Percentiles rank a stretch among this genome's conserved stretches.
Evolutionary conservation across 371 early-diverging fungal species (phyloP).

Genomic region (Umbelopsis sp.): DNA sequence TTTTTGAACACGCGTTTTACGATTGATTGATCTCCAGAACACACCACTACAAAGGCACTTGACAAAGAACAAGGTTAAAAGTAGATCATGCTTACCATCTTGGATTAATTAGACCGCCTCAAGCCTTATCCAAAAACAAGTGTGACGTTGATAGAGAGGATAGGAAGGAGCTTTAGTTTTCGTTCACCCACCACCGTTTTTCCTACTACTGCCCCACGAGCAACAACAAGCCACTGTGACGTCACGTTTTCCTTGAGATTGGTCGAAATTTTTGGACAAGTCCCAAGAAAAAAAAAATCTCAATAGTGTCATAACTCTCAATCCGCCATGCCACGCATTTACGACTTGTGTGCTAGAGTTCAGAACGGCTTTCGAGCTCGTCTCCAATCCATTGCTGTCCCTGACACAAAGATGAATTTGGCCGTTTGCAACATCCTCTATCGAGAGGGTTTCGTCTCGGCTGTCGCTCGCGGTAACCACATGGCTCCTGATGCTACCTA

Average conservation of each 20-base stretch:
- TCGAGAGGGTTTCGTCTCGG: slow-evolving; percentile 88
- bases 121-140: slow-evolving; percentile 13
- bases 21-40: neutral
- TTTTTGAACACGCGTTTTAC: neutral
- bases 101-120: slow-evolving; percentile 16
- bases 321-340: slow-evolving; percentile 73
- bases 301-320: slow-evolving; percentile 8
- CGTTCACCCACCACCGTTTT: too few relatives aligned
- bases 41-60: neutral
- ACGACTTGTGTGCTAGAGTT: slow-evolving; percentile 92
- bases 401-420: slow-evolving; percentile 88
- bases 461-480: slow-evolving; percentile 81
- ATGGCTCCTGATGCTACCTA: slow-evolving; percentile 68
- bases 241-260: slow-evolving; percentile 15
- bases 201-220: neutral
- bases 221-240: slow-evolving; percentile 21
- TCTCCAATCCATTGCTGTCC: slow-evolving; percentile 84
- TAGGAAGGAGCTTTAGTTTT: slow-evolving; percentile 1
- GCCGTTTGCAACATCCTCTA: slow-evolving; percentile 87
- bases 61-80: neutral
- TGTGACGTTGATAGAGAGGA: slow-evolving; percentile 17
- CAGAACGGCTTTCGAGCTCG: slow-evolving; percentile 89
- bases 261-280: slow-evolving; percentile 3
- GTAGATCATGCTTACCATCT: slow-evolving; percentile 7
- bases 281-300: neutral